Percentiles rank a stretch among this genome's conserved stretches.
Conservation (phyloP, 2,329 filamentous ascomycete species). For the Alternaria solani region DNA sequence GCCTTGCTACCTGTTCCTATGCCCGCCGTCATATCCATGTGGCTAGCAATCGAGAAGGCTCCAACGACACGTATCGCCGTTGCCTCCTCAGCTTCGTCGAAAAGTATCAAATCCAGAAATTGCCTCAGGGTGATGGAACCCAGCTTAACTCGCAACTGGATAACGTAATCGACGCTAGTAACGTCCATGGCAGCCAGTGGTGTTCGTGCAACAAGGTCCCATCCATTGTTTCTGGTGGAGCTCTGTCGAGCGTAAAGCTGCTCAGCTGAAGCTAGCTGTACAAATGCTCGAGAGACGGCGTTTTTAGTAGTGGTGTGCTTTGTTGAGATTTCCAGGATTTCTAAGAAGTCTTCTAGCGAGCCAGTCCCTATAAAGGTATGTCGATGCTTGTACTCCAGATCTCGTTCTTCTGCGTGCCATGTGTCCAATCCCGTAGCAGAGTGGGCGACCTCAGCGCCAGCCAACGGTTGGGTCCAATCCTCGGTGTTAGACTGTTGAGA, state of each 20-base stretch:
- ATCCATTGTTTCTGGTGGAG: constrained; percentile 25
- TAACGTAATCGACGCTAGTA: constrained; percentile 27
- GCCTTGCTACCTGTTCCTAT: constrained; percentile 22
- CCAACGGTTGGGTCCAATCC: not conserved
- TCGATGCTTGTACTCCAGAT: constrained; percentile 42
- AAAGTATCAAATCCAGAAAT: constrained; percentile 32
- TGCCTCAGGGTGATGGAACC: constrained; percentile 34
- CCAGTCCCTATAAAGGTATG: constrained; percentile 43
- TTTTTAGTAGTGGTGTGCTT: constrained; percentile 18
- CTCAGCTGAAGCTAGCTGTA: constrained; percentile 29
- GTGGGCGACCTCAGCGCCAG: not conserved
- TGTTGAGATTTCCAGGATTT: constrained; percentile 25
- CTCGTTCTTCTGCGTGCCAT: constrained; percentile 22
- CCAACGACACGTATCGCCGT: constrained; percentile 25
- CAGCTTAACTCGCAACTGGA: constrained; percentile 31
- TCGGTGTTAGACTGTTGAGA: not conserved
- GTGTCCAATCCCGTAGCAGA: not conserved
- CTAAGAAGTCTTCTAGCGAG: constrained; percentile 37
- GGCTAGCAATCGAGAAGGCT: constrained; percentile 35
- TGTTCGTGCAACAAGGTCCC: constrained; percentile 33
- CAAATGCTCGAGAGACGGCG: constrained; percentile 31
- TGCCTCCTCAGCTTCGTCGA: constrained; percentile 19
- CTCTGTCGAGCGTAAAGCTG: constrained; percentile 34
- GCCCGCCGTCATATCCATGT: constrained; percentile 24
- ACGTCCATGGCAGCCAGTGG: constrained; percentile 22